phyloP scores from a whole-genome alignment of 495 filamentous ascomycete species.

The Durotheca rogersii region DNA sequence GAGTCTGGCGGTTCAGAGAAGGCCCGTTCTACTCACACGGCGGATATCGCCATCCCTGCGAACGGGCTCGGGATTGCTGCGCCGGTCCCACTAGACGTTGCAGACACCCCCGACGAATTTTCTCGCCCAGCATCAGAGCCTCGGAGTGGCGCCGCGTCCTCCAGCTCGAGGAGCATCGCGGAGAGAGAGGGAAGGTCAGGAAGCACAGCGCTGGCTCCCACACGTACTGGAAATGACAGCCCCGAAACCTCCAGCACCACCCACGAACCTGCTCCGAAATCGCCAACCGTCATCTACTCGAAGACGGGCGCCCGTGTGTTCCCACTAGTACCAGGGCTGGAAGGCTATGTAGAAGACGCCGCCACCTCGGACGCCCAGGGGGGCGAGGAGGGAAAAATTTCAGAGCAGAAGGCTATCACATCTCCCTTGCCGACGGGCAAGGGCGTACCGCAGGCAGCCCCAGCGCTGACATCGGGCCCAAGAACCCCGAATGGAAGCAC shows the following conservation, averaged over 20 bases:
- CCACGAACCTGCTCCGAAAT: conserved; percentile 17
- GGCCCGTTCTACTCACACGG: conserved; percentile 7
- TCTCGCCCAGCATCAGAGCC: conserved; percentile 18
- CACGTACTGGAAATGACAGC: not conserved
- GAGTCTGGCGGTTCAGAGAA: conserved; percentile 5
- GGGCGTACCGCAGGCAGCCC: not conserved
- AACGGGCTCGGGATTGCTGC: conserved; percentile 12
- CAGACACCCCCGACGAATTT: conserved; percentile 14
- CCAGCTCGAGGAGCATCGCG: conserved; percentile 4
- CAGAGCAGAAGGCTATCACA: not conserved
- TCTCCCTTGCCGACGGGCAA: not conserved
- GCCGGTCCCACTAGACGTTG: conserved; percentile 12
- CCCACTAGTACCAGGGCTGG: conserved; percentile 24
- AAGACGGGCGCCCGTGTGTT: conserved; percentile 28
- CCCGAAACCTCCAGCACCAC: not conserved
- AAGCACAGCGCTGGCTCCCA: conserved; percentile 1
- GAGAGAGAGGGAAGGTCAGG: conserved; percentile 4
- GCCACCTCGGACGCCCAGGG: not conserved
- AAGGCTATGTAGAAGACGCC: conserved; percentile 8
- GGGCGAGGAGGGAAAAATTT: not conserved
- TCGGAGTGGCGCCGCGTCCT: conserved; percentile 16
- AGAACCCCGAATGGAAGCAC: not conserved
- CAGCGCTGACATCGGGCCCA: not conserved
- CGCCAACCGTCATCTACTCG: conserved; percentile 14
- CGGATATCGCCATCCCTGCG: conserved; percentile 2